Evolutionary conservation across 257 asterid species (phyloP).

Genomic region (Solanum virginianum): DNA sequence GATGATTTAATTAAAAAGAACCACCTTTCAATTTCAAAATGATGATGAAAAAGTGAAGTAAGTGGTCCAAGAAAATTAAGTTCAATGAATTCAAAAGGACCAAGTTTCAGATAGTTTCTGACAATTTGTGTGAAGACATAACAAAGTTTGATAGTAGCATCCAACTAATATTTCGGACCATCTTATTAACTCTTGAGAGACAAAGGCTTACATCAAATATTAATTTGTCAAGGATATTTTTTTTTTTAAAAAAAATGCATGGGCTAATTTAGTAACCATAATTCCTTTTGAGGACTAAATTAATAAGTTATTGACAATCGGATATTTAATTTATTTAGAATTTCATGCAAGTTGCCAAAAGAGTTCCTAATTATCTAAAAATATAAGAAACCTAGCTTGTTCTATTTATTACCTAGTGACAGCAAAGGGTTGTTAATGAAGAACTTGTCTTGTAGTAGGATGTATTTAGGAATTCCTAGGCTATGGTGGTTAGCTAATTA

Average conservation of each 20-base stretch:
- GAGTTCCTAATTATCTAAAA: background rate
- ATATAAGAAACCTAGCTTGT: background rate
- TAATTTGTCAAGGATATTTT: background rate
- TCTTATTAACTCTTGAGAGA: background rate
- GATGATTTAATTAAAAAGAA: background rate
- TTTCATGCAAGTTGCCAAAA: background rate
- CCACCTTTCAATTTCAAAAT: background rate
- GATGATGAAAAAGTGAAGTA: background rate
- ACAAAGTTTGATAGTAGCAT: background rate
- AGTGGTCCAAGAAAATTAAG: background rate
- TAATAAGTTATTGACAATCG: background rate
- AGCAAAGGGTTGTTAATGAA: background rate
- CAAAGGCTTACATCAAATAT: background rate
- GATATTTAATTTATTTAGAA: background rate
- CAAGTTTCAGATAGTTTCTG: background rate
- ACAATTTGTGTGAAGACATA: background rate
- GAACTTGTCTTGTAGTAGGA: background rate
- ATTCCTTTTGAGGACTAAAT: background rate
- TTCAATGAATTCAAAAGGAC: background rate
- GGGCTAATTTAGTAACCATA: background rate
- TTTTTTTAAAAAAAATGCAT: background rate
- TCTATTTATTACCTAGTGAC: background rate
- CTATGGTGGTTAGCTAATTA: background rate
- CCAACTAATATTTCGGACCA: background rate
- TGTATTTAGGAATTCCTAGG: background rate